Evolutionary conservation across 2,329 filamentous ascomycete species (phyloP), one percentile per base, ranked within the genome.

Genomic region (Stromatinia cepivora): DNA sequence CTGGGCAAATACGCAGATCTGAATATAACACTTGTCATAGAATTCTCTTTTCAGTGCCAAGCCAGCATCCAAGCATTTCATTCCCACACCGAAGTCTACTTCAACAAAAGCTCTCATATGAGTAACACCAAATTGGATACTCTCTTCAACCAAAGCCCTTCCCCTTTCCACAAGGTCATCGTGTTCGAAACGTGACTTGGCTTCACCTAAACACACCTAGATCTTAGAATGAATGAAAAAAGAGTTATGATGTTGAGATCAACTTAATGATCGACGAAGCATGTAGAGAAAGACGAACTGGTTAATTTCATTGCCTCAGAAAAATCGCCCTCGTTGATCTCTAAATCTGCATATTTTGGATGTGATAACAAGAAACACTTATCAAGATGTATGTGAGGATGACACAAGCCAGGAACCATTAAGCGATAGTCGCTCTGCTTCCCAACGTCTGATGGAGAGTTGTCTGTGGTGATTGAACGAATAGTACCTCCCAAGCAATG

Each of bases 301-400:
- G 87, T 90, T 67, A 87, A 78, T 22, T 79, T 75, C 76, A 92
- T 83, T 9, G 90, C 90, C 79, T 92, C 90, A 0, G 81, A 77
- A 77, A 92, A 92, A 46, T 86, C 84, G 54, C 90, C 90, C 4
- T 81, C 81, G 59, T 82, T 76, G 22, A 90, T 87, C 52, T 86
- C 82, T 20, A 91, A 81, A 73, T 90, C 84, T 2, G 83, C 80
- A 78, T 88, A 91, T 74, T 83, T 84, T 6, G 85, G 83, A 72
- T 87, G 82, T 28, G 82, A 86, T 13, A 90, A 81, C 39, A 90
- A 79, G 73, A 86, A 90, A 52, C 86, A 84, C 75, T 90, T 90
- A 78, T 92, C 90, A 39, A 92, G 82, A 75, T 92, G 90, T 64
- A 92, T 86, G 73, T 92, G 90, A 10, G 90, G 89, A 75, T 92